Evolutionary conservation across 2,329 filamentous ascomycete species (phyloP).

Genomic region (Trichoderma citrinoviride): DNA sequence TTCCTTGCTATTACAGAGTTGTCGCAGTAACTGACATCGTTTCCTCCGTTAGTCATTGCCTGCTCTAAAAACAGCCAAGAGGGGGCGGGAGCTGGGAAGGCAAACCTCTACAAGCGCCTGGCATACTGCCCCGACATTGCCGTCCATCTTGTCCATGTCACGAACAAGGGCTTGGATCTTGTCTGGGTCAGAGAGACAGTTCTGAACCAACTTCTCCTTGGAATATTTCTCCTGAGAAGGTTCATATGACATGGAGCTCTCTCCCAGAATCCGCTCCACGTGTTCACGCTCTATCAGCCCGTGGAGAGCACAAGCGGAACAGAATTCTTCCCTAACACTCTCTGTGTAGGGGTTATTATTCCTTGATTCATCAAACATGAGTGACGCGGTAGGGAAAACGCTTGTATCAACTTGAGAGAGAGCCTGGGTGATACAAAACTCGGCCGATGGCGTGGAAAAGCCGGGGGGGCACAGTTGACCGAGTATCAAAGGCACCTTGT

Average conservation of each 20-base stretch:
- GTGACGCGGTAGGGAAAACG: conserved; percentile 61
- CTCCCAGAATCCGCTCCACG: conserved; percentile 77
- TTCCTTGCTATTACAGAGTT: conserved; percentile 69
- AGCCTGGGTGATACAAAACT: conserved; percentile 69
- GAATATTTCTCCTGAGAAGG: conserved; percentile 71
- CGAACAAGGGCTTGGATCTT: conserved; percentile 72
- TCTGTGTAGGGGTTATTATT: conserved; percentile 57
- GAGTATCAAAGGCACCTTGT: conserved; percentile 57
- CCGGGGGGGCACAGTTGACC: conserved; percentile 57
- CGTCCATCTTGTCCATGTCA: conserved; percentile 85
- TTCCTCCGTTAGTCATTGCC: not conserved
- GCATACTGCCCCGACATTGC: conserved; percentile 83
- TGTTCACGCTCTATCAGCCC: conserved; percentile 75
- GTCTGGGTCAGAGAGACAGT: conserved; percentile 74
- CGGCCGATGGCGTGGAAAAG: conserved; percentile 71
- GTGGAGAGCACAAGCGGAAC: conserved; percentile 87
- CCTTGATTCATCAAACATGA: conserved; percentile 59
- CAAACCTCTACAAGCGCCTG: conserved; percentile 70
- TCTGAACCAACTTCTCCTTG: conserved; percentile 74
- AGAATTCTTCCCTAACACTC: conserved; percentile 67
- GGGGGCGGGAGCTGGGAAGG: not conserved
- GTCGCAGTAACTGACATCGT: conserved; percentile 56
- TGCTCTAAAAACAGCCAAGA: not conserved
- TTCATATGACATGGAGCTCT: conserved; percentile 76
- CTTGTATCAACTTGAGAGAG: conserved; percentile 79